Evolutionary conservation across 2,329 filamentous ascomycete genomes (phyloP).

Genomic region (Camillea tinctor): DNA sequence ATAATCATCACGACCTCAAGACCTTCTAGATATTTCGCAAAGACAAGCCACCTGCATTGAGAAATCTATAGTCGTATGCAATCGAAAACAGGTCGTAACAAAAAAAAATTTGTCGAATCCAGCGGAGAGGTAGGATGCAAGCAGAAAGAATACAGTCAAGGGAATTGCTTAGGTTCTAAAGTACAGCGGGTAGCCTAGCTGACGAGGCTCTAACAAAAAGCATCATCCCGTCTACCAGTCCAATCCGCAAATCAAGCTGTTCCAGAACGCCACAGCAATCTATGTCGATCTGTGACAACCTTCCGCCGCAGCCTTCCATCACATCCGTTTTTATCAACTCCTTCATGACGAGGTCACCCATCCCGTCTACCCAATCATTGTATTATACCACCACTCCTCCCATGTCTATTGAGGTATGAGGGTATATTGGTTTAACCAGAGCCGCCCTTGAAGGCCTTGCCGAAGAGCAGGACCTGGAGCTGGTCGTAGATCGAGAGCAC

Average conservation of each 20-base stretch:
- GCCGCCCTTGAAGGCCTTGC: slow-evolving; percentile 92
- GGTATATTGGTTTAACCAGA: slow-evolving; percentile 44
- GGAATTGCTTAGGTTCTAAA: slow-evolving; percentile 62
- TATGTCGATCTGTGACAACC: slow-evolving; percentile 35
- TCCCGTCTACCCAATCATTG: slow-evolving; percentile 22
- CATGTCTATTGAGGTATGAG: slow-evolving; percentile 44
- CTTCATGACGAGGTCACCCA: slow-evolving; percentile 31
- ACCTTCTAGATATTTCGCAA: slow-evolving; percentile 5
- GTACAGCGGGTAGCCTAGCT: slow-evolving; percentile 56
- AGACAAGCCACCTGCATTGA: slow-evolving; percentile 24
- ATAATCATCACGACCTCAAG: not conserved
- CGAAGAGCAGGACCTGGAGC: slow-evolving; percentile 98
- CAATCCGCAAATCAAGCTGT: slow-evolving; percentile 36
- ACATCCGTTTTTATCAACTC: slow-evolving; percentile 43
- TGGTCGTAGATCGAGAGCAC: slow-evolving; percentile 99
- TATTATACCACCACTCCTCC: slow-evolving; percentile 38
- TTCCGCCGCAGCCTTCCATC: slow-evolving; percentile 48
- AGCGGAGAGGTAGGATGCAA: slow-evolving; percentile 36
- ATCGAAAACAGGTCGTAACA: slow-evolving; percentile 31
- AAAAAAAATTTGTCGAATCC: slow-evolving; percentile 33
- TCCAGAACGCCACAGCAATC: slow-evolving; percentile 38
- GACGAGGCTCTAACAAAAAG: slow-evolving; percentile 48
- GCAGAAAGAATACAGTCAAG: slow-evolving; percentile 41
- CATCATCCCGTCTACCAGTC: slow-evolving; percentile 34
- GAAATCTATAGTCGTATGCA: slow-evolving; percentile 40